phyloP scores from a whole-genome alignment of 2,329 filamentous ascomycete species.

The Colletotrichum truncatum region DNA sequence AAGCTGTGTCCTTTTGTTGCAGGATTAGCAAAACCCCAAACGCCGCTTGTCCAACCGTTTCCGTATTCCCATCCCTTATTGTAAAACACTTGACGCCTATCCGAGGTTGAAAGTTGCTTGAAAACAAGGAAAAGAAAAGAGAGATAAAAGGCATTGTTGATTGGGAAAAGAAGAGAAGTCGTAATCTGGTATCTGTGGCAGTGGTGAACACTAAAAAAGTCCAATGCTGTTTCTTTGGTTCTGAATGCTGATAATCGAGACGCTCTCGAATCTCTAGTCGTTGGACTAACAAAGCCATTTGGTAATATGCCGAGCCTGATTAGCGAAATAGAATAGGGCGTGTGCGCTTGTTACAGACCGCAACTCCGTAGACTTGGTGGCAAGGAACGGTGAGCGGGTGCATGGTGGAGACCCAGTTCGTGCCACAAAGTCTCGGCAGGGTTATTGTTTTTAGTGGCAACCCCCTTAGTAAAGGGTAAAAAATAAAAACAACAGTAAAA shows the following conservation, averaged over 20 bases:
- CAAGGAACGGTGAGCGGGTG: not conserved
- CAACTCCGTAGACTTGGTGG: not conserved
- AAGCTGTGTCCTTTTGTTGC: not conserved
- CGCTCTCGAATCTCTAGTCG: too few species aligned
- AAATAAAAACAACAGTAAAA: too few species aligned
- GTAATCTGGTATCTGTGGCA: not conserved
- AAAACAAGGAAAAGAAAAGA: not conserved
- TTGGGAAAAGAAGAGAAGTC: not conserved
- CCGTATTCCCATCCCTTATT: not conserved
- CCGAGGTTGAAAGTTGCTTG: not conserved
- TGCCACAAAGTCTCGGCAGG: slow-evolving; percentile 4
- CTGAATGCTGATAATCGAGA: too few species aligned
- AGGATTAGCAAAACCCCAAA: not conserved
- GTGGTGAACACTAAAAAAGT: not conserved
- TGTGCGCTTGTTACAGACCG: not conserved
- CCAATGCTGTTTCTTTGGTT: not conserved
- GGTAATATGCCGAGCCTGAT: not conserved
- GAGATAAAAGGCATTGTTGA: not conserved
- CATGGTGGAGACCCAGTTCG: not conserved
- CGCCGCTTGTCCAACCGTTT: not conserved
- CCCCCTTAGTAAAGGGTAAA: not conserved
- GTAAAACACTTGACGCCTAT: not conserved
- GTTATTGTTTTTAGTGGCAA: not conserved
- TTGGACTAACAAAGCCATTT: not conserved
- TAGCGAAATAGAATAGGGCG: not conserved